Evolutionary conservation across 2,329 filamentous ascomycete species (phyloP).

Genomic region (Penicillium paneum): DNA sequence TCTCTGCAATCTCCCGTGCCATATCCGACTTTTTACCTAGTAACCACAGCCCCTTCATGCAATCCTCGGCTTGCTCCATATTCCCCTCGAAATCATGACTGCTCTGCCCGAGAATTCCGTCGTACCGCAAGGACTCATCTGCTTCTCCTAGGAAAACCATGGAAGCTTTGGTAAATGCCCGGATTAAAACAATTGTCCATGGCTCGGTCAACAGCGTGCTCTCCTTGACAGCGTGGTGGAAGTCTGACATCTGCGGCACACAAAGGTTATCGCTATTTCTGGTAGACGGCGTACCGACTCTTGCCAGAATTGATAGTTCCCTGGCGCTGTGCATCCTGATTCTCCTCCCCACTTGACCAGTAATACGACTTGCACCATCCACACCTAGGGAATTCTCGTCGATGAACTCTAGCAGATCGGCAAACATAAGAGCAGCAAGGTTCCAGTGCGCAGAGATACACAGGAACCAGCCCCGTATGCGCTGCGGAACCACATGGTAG

Average conservation of each 20-base stretch:
- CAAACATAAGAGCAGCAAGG: not conserved
- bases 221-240: not conserved
- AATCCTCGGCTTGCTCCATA: not conserved
- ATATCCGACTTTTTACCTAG: not conserved
- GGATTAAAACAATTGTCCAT: not conserved
- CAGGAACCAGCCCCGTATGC: not conserved
- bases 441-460: not conserved
- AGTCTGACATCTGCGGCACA: not conserved
- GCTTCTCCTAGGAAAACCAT: not conserved
- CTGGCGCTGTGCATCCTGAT: not conserved
- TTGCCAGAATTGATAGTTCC: not conserved
- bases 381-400: not conserved
- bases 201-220: not conserved
- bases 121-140: not conserved
- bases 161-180: not conserved
- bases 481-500: not conserved
- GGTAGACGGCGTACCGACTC: not conserved
- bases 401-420: not conserved
- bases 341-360: not conserved
- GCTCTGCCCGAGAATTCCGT: not conserved
- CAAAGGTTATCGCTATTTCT: not conserved
- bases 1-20: not conserved
- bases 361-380: not conserved
- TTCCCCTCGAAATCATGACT: not conserved
- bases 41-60: not conserved